These are phyloP conservation scores for Capsicum rhomboideum DNA, from an alignment of 257 asterid genomes.

Conservation along the genomic window DNA sequence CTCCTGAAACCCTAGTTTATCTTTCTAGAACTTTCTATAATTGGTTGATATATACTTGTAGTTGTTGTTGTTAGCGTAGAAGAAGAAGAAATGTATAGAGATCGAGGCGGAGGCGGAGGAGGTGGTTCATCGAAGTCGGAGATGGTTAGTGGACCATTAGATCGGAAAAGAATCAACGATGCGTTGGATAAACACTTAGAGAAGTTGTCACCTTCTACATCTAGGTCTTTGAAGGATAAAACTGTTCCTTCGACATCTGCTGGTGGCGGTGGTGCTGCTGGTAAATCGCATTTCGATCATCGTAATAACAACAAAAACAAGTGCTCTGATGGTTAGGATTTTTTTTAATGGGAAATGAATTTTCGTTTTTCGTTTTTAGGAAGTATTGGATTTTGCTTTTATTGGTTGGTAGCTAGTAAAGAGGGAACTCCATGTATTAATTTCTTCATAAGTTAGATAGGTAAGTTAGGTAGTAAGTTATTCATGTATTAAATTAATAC, in stretches of 20 bases:
- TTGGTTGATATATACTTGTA: too few relatives aligned
- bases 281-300: constrained; percentile 43
- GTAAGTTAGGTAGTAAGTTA: too few relatives aligned
- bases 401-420: neutral
- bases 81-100: constrained; percentile 46
- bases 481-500: too few relatives aligned
- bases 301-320: constrained; percentile 43
- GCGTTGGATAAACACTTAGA: constrained; percentile 91
- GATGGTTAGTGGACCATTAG: constrained; percentile 64
- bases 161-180: constrained; percentile 96
- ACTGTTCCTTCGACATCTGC: constrained; percentile 53
- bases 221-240: constrained; percentile 49
- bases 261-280: constrained; percentile 3
- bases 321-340: constrained; percentile 46
- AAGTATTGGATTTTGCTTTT: neutral
- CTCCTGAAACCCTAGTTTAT: constrained; percentile 15
- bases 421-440: too few relatives aligned
- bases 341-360: neutral
- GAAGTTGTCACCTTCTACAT: constrained; percentile 83
- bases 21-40: neutral
- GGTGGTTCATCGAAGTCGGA: constrained; percentile 57
- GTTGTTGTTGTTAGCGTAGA: too few relatives aligned
- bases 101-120: constrained; percentile 41
- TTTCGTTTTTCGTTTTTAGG: neutral
- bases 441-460: too few relatives aligned